Percentiles rank a stretch among this genome's conserved stretches.
These are phyloP conservation scores for Penicillium egyptiacum DNA, from an alignment of 495 filamentous ascomycete species.

Conservation along the genomic window DNA sequence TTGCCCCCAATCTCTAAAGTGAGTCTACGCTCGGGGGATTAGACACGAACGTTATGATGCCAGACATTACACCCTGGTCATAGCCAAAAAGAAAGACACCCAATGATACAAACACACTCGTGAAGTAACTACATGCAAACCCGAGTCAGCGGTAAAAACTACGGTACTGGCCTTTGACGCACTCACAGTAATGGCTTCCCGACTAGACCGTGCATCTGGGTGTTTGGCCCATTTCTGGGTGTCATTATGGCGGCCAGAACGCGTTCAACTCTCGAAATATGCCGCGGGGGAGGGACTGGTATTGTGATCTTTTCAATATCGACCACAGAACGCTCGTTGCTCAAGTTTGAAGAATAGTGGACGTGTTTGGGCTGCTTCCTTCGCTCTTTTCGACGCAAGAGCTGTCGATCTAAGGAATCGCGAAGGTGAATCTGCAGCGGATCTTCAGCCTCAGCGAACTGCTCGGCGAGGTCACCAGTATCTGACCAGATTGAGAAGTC, in stretches of 20 bases:
- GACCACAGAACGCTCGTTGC: constrained; percentile 49
- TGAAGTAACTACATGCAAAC: constrained; percentile 72
- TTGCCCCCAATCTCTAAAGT: not conserved
- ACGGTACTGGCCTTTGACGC: constrained; percentile 34
- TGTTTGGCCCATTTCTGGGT: constrained; percentile 61
- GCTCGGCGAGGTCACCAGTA: constrained; percentile 90
- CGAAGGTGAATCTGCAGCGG: constrained; percentile 65
- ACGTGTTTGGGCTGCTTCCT: constrained; percentile 51
- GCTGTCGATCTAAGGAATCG: constrained; percentile 60
- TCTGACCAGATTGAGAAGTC: constrained; percentile 86
- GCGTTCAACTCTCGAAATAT: constrained; percentile 62
- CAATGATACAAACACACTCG: constrained; percentile 95
- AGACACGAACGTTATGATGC: constrained; percentile 86
- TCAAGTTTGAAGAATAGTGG: constrained; percentile 48
- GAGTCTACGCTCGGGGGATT: constrained; percentile 3
- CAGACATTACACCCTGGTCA: constrained; percentile 99
- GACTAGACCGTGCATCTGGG: constrained; percentile 82
- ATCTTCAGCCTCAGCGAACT: constrained; percentile 78
- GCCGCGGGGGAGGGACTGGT: constrained; percentile 64
- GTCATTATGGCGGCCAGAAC: constrained; percentile 82
- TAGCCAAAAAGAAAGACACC: constrained; percentile 98
- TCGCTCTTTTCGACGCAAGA: constrained; percentile 34
- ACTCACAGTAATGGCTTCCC: constrained; percentile 91
- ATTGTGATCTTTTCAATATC: constrained; percentile 82
- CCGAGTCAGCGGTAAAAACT: not conserved